Conservation (phyloP, 768 basidiomycete species). For the Naganishia friedmannii region DNA sequence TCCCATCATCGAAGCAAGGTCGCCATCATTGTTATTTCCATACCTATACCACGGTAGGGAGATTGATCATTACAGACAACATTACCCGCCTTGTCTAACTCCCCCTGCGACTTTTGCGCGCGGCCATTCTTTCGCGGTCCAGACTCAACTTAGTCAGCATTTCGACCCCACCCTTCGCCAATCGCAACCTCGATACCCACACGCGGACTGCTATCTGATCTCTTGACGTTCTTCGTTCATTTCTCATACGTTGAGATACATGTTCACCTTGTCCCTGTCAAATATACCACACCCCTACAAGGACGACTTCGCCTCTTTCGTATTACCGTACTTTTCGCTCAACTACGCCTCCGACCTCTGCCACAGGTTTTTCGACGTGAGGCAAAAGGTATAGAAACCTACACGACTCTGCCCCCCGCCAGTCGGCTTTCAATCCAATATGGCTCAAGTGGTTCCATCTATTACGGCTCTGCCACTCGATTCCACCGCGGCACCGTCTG, state of each 20-base stretch:
- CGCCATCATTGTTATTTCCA: too few species aligned
- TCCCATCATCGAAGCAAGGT: neutral
- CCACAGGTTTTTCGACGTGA: neutral
- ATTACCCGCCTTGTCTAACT: neutral
- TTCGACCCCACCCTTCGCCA: neutral
- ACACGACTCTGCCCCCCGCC: neutral
- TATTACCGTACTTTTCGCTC: neutral
- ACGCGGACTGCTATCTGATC: neutral
- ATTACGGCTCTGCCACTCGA: constrained; percentile 51
- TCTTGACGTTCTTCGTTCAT: neutral
- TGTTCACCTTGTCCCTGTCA: neutral
- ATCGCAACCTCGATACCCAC: neutral
- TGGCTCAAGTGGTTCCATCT: constrained; percentile 51
- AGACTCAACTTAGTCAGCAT: neutral
- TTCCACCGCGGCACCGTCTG: constrained; percentile 50
- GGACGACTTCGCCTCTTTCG: neutral
- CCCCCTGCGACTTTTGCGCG: neutral
- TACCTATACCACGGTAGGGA: too few species aligned
- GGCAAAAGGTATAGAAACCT: neutral
- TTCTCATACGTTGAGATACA: neutral
- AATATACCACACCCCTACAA: neutral
- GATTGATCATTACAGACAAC: neutral
- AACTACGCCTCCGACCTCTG: neutral
- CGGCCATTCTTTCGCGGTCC: neutral
- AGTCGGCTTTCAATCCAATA: constrained; percentile 26